Evolutionary conservation across 192 early-diverging fungal genomes (phyloP), one percentile per base, ranked within the genome.

Genomic region (Umbelopsis vinacea): DNA sequence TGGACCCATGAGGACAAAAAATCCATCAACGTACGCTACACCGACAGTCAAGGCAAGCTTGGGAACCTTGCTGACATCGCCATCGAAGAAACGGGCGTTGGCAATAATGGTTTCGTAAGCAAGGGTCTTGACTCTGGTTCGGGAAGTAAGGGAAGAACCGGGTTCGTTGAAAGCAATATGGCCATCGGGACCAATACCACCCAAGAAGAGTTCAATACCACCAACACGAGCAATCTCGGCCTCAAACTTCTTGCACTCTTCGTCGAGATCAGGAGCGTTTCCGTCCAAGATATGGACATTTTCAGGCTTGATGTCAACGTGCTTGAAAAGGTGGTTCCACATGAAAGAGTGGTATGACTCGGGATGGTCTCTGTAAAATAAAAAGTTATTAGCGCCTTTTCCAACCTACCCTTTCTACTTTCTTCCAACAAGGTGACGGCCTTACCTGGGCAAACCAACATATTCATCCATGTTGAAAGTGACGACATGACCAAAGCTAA

Each of bases 401-500:
- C 54, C 11, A 26, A 19, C 4, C 22, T 40, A 21, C 50, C 23
- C 15, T 17, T 24, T 29, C 37, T 8, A 19, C n/a, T n/a, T n/a
- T n/a, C n/a, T n/a, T n/a, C n/a, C n/a, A n/a, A n/a, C n/a, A n/a
- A n/a, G n/a, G n/a, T n/a, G n/a, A n/a, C n/a, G n/a, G n/a, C n/a
- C 48, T 80, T 82, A 84, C 82, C 89, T 87, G 43, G 92, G 91
- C 60, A 94, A 82, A 69, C 91, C 89, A 46, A 93, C 92, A 74
- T 94, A 94, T 81, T 95, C 92, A 76, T 95, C 93, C 93, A 95
- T 95, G 81, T 95, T 95, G 83, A 95, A 95, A n/a, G 92, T 91
- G 52, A 95, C 88, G 7, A 95, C 90, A 55, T 95, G 74, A 76
- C 91, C 85, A 81, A 95, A 95, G 38, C 89, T 89, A 48, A 95